Conservation (phyloP, 345 rosid species). For the Aquilaria yunnanensis region DNA sequence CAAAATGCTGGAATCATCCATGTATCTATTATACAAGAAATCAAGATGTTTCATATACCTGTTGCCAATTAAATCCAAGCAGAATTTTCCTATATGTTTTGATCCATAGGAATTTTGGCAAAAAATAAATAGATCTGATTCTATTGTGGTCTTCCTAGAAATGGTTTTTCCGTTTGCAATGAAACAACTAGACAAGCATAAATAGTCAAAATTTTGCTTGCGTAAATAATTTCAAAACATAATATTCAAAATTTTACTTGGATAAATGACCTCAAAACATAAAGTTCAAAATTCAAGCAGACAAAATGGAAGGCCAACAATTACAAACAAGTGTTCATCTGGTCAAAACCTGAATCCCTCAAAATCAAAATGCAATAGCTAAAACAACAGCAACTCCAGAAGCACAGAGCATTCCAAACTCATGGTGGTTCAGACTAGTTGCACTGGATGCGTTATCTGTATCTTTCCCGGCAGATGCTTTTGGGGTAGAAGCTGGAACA, state of each 20-base stretch:
- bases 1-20: constrained; percentile 13
- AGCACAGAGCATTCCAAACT: constrained; percentile 4
- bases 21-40: no score
- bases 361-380: constrained; percentile 30
- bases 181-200: no score
- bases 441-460: constrained; percentile 42
- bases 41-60: no score
- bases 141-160: no score
- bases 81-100: no score
- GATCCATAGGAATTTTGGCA: no score
- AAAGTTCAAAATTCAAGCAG: constrained; percentile 20
- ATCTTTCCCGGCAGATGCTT: constrained; percentile 30
- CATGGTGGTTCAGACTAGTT: constrained; percentile 8
- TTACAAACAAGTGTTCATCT: constrained; percentile 11
- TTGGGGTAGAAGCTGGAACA: constrained; percentile 41
- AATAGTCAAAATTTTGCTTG: no score
- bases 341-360: constrained; percentile 11
- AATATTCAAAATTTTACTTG: no score
- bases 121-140: no score
- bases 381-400: constrained; percentile 19
- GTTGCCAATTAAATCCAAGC: no score
- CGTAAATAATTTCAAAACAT: no score
- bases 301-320: constrained; percentile 10
- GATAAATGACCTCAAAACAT: background rate
- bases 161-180: no score